Base-by-base conservation (phyloP, 495 filamentous ascomycete species). In the Neurospora tetrasperma region DNA sequence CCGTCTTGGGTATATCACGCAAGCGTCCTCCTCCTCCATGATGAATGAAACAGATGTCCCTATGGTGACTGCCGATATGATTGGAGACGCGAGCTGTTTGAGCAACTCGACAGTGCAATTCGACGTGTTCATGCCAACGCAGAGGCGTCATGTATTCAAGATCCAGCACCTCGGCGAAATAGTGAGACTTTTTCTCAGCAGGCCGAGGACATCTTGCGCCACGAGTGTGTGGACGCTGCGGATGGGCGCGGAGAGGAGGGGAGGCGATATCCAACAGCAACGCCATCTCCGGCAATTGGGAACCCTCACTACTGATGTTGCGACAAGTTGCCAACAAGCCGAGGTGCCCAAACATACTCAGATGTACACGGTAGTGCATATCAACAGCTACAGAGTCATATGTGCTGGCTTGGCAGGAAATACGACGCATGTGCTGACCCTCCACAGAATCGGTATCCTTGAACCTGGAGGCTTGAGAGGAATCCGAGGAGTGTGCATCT, bases 281-380 rank as follows among this genome's bases (percentile, higher is more conserved):
- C 54, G 31, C 54, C 54, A 66, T 66, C 14, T 66, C 16, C 27
- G 27, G 54, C 54, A 66, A 66, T 66, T 66, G 27, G 27, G 18
- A 35, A 66, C 27, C 6, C 54, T 18, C 54, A 66, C 54, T 38
- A 0, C 14, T 5, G 35, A 66, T 27, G 54, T 66, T 70, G 41
- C 43, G n/a, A 18, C 66, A 70, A 38, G 35, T 35, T 73, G 72
- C 72, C 68, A 68, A 59, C 68, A 43, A 73, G 72, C 72, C 72
- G 68, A 70, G 66, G 54, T 14, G 27, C 54, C 54, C 54, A 18
- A 8, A 16, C 27, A 6, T 35, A 62, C 54, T 35, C 27, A 62
- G 27, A 66, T 35, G 18, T 14, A 66, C 46, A 41, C 72, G 66
- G 42, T 31, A 54, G 41, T 73, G 62, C 71, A 70, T 54, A 66